A percentile compares a stretch with the other conserved stretches of the same genome.
Conservation (phyloP, 1,284 basidiomycete genomes). For the Sporisorium exsertum region DNA sequence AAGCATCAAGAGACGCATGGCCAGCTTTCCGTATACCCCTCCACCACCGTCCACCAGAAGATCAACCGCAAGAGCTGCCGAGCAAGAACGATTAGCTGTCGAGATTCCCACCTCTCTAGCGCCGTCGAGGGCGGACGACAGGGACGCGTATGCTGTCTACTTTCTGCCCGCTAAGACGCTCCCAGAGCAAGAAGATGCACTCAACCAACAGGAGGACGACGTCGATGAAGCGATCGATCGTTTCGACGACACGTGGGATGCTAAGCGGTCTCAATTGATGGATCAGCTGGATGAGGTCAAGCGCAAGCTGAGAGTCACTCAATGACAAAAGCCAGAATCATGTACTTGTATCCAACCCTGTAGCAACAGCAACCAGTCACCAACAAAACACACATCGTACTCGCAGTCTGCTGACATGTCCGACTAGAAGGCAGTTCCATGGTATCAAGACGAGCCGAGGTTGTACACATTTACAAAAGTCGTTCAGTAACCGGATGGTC, state of each 20-base stretch:
- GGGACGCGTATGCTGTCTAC: slow-evolving; percentile 18
- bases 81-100: slow-evolving; percentile 2
- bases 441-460: slow-evolving; percentile 1
- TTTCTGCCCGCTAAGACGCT: slow-evolving; percentile 34
- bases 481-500: slow-evolving; percentile 19
- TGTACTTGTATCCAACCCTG: neutral
- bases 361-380: neutral
- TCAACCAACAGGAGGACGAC: slow-evolving; percentile 43
- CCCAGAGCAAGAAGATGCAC: slow-evolving; percentile 36
- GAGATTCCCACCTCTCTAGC: slow-evolving; percentile 8
- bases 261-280: neutral
- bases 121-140: neutral
- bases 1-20: slow-evolving; percentile 31
- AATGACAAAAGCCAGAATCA: neutral
- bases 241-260: slow-evolving; percentile 25
- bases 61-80: neutral
- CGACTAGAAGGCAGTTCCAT: neutral
- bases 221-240: slow-evolving; percentile 43
- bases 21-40: slow-evolving; percentile 32
- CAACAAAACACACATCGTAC: neutral
- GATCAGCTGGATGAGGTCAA: slow-evolving; percentile 19
- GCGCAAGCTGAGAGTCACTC: neutral
- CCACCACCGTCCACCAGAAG: neutral
- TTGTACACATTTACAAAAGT: neutral
- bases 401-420: neutral